Base-by-base conservation (phyloP, 352 stramenopile species). In the Globisporangium nunn region DNA sequence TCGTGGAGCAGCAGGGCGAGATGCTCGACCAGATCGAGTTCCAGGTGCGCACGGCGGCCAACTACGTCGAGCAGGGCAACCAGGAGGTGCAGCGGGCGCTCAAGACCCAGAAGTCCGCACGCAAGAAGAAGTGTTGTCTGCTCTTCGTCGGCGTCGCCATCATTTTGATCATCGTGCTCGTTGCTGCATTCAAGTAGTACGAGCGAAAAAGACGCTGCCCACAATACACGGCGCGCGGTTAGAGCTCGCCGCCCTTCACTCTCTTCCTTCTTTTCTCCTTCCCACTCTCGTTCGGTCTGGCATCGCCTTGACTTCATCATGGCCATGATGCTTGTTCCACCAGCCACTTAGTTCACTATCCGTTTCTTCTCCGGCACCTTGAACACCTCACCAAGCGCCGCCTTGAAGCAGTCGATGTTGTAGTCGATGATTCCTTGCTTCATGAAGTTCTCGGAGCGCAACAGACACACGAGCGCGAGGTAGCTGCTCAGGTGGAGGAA, bases 381-480 rank as follows among this genome's bases (percentile, higher is more conserved):
- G 70, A 96, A 94, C 17, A 94, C 82, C 51, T 95, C 81, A 43
- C 83, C 74, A 33, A 99, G 87, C 11, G 94, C 93, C 31, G 91
- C 87, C 72, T 98, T 98, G 70, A 99, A 96, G 74, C 90, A 98
- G 64, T 97, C 92, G 62, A 99, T 98, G 71, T 99, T 99, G 79
- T 98, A 99, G 70, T 99, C 97, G 61, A 99, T 98, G 62, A 99
- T 92, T 47, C 93, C 94, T 67, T 98, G 96, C 79, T 98, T 98
- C 50, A 88, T 85, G 64, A 99, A 98, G 72, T 98, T 98, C 61
- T 98, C 95, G 12, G 91, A 77, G 14, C 96, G 91, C 50, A 98
- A 84, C 59, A 99, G 81, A 64, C 96, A 99, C 49, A 99, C 96
- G 5, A 99, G 77, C n/a, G 96, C 97, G n/a, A 99, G 70, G 80